phyloP scores from a whole-genome alignment of 2,329 filamentous ascomycete genomes.

The Penicillium thymicola region DNA sequence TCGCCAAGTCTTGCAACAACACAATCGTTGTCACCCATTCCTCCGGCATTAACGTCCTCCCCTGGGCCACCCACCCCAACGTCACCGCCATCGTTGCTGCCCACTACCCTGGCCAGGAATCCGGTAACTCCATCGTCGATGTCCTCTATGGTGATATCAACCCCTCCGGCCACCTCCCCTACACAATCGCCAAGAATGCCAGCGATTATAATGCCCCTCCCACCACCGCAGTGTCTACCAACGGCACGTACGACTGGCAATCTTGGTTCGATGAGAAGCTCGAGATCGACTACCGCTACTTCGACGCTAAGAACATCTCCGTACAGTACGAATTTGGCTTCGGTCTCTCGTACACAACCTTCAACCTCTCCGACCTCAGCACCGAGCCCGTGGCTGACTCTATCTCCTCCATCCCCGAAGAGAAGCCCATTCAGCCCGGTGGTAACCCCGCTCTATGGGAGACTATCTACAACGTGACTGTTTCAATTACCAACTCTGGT shows the following conservation, averaged over 20 bases:
- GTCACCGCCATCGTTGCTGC: constrained; percentile 77
- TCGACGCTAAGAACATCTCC: constrained; percentile 19
- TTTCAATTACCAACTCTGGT: constrained; percentile 71
- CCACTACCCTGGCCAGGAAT: constrained; percentile 78
- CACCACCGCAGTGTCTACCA: constrained; percentile 11
- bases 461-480: constrained; percentile 41
- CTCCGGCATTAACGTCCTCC: constrained; percentile 60
- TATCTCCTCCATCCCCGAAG: constrained; percentile 7
- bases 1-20: constrained; percentile 71
- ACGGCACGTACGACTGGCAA: constrained; percentile 17
- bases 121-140: constrained; percentile 73
- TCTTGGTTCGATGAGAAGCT: constrained; percentile 17
- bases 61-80: constrained; percentile 17
- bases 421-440: constrained; percentile 48
- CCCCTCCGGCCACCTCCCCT: constrained; percentile 73
- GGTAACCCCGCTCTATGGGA: constrained; percentile 26
- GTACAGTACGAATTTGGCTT: constrained; percentile 31
- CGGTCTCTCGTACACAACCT: constrained; percentile 71
- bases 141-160: constrained; percentile 78
- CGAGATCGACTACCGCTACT: constrained; percentile 24
- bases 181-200: constrained; percentile 70
- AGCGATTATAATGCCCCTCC: constrained; percentile 59
- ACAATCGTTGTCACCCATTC: constrained; percentile 85
- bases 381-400: background rate
- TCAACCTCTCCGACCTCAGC: constrained; percentile 65